A percentile compares a stretch with the other conserved stretches of the same genome.
These are phyloP conservation scores for Paecilomyces sp. DNA, from an alignment of 2,329 filamentous ascomycete genomes.

Conservation along the genomic window DNA sequence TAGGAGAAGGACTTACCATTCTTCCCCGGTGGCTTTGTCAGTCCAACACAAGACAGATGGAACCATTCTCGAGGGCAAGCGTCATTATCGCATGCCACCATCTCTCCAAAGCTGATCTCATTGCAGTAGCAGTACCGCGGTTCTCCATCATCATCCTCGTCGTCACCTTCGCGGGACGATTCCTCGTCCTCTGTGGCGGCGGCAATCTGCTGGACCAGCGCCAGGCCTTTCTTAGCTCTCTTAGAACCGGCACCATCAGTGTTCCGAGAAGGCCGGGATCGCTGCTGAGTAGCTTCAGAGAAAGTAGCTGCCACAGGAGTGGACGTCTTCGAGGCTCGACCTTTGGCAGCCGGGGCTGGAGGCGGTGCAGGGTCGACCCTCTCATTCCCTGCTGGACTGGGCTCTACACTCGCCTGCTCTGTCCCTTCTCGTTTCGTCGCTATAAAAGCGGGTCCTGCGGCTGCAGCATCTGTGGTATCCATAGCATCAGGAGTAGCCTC, in stretches of 20 bases:
- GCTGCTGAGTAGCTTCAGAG: constrained; percentile 23
- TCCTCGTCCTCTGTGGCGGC: constrained; percentile 37
- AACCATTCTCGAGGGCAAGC: constrained; percentile 74
- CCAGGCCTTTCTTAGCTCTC: constrained; percentile 27
- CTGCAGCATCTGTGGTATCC: constrained; percentile 3
- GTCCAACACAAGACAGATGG: constrained; percentile 71
- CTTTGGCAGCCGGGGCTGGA: constrained; percentile 15
- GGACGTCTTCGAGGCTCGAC: constrained; percentile 33
- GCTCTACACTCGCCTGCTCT: constrained; percentile 22
- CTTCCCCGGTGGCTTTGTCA: constrained; percentile 69
- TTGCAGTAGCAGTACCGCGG: constrained; percentile 75
- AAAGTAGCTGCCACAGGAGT: constrained; percentile 32
- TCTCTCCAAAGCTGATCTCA: constrained; percentile 72
- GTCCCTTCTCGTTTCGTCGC: constrained; percentile 29
- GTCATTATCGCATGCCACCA: constrained; percentile 73
- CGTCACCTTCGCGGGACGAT: constrained; percentile 44
- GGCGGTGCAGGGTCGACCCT: constrained; percentile 8
- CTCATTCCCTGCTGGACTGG: constrained; percentile 24
- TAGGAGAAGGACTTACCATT: constrained; percentile 51
- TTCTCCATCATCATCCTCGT: constrained; percentile 62
- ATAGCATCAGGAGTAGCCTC: constrained; percentile 16
- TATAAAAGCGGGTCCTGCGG: constrained; percentile 9
- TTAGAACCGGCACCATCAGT: constrained; percentile 26
- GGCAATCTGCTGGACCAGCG: constrained; percentile 15
- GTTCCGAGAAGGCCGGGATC: constrained; percentile 27